Base-by-base conservation (phyloP, 2,329 filamentous ascomycete species). In the Aureobasidium sp. region DNA sequence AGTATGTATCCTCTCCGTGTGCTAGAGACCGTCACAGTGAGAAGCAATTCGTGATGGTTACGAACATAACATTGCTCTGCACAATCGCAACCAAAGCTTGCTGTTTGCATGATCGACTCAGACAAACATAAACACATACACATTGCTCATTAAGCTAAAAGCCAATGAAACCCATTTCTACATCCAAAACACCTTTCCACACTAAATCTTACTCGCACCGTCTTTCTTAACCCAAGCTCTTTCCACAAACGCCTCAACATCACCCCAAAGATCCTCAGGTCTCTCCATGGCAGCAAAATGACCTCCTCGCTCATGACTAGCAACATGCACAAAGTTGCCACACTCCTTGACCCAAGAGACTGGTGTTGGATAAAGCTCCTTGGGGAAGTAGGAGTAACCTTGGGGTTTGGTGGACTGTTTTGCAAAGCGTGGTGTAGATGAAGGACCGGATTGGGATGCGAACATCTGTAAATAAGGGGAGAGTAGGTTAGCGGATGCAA, bases 311-410 rank as follows among this genome's bases (percentile, higher is more conserved):
- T 75, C 71, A 66, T 79, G 78, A 25, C 67, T 64, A 27, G 64
- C 66, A 47, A 73, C 75, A 51, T 67, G 74, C 1, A 77, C 74
- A 42, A 80, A 62, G 44, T 77, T 75, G 0, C 68, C 72, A 3
- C 72, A 70, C 61, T 70, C 71, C 45, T 71, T 72, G 3, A 75
- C 67, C 68, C 73, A 75, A 36, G 67, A 64, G 62, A 71, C 72
- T 2, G 78, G 73, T 5, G 71, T 71, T 0, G 75, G 74, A 2
- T 69, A 63, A 1, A 79, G 64, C 63, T 80, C 77, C 37, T 70
- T 69, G 7, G 77, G 75, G 62, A 78, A 78, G 66, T 73, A 76
- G 4, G 71, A 75, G 62, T 76, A 79, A 0, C 77, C 78, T 25
- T 76, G 63, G 3, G 78, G 77, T 66, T 79, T 78, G 16, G 5